Base-by-base conservation (phyloP, 768 basidiomycete genomes). In the Tulasnella sp. region DNA sequence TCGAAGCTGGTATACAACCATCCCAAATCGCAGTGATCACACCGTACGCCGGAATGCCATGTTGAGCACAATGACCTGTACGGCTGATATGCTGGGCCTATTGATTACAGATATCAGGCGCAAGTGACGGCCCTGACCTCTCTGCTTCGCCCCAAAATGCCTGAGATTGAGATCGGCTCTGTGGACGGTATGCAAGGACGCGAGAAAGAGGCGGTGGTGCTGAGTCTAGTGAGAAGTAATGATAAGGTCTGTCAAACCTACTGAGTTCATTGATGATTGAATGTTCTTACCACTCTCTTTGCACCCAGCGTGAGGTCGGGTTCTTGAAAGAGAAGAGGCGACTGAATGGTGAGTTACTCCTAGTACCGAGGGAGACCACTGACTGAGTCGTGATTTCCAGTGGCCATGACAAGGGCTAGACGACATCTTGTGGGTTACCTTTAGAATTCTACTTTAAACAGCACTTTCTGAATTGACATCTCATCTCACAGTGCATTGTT, bases 161-260 rank as follows among this genome's bases (percentile, higher is more conserved):
- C 75, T 0, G 74, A 73, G 13, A 77, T 98, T 0, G 93, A 97
- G 65, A 90, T 96, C 45, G 96, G 94, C 1, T 90, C 87, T 0
- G 93, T 98, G 0, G 96, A 98, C 68, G 92, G 93, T 0, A 88
- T 97, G 84, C 96, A 99, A 74, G 95, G 95, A 0, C 81, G 96
- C 51, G 95, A 99, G 70, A 91, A 91, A 65, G 91, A 98, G 56
- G 92, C 92, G 0, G 82, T 98, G 41, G 81, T 98, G 23, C 88
- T 99, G 55, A 89, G 83, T 64, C 79, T 99, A 3, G 96, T 98
- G 1, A 78, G 96, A 24, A 94, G 91, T 65, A 99, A 98, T 66
- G 83, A 87, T 55, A 83, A 80, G 72, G 88, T 84, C 61, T 13
- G 56, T 24, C 15, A 17, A 23, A 7, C 23, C 34, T 38, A 38